These are phyloP conservation scores for Soucietia sequanensis DNA, from an alignment of 805 yeast genomes.

Conservation along the genomic window DNA sequence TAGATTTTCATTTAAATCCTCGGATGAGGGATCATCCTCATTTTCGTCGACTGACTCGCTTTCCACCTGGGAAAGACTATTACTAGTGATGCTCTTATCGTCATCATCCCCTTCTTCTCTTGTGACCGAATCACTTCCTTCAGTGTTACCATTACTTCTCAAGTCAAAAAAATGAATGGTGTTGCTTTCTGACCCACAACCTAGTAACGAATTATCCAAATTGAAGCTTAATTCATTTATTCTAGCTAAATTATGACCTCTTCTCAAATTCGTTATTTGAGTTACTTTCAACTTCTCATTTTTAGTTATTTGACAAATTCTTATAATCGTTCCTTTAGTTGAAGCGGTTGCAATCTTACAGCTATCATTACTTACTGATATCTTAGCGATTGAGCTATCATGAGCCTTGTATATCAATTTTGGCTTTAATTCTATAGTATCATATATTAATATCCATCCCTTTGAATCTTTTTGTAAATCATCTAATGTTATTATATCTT, in stretches of 20 bases:
- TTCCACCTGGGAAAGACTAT: slow-evolving; percentile 8
- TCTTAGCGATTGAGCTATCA: slow-evolving; percentile 31
- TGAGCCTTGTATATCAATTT: slow-evolving; percentile 39
- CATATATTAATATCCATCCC: slow-evolving; percentile 44
- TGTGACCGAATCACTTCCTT: slow-evolving; percentile 5
- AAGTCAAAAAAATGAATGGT: slow-evolving; percentile 42
- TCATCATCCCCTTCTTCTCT: slow-evolving; percentile 9
- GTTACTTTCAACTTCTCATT: slow-evolving; percentile 15
- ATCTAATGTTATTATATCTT: slow-evolving; percentile 18
- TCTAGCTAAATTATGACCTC: slow-evolving; percentile 39
- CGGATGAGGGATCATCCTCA: slow-evolving; percentile 27
- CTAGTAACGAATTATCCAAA: slow-evolving; percentile 30
- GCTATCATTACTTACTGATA: slow-evolving; percentile 26
- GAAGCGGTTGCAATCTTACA: slow-evolving; percentile 40
- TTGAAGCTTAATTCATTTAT: slow-evolving; percentile 36
- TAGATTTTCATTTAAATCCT: slow-evolving; percentile 42
- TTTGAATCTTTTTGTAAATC: slow-evolving; percentile 23
- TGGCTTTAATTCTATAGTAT: slow-evolving; percentile 32
- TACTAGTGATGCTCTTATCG: slow-evolving; percentile 3
- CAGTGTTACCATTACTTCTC: slow-evolving; percentile 6
- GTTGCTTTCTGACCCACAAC: slow-evolving; percentile 39
- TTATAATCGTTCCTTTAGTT: slow-evolving; percentile 40
- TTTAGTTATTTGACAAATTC: slow-evolving; percentile 27
- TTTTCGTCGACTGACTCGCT: slow-evolving; percentile 13
- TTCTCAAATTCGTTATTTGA: slow-evolving; percentile 33